phyloP scores from a whole-genome alignment of 805 yeast genomes.

The Kazachstania taianensis region DNA sequence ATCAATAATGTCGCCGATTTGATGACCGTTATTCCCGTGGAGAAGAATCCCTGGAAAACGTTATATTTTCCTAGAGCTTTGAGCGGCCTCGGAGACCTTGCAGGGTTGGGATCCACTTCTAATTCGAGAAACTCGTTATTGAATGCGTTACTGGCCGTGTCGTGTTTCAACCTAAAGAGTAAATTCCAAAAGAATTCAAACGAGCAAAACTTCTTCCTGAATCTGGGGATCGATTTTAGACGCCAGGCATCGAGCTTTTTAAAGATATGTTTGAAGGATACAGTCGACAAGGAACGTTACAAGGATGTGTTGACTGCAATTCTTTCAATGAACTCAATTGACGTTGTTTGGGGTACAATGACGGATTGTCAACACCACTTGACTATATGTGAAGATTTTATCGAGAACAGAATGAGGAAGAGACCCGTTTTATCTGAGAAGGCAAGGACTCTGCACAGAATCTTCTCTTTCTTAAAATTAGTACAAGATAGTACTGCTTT shows the following conservation, averaged over 20 bases:
- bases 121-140: slow-evolving; percentile 67
- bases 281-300: slow-evolving; percentile 52
- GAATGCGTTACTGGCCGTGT: slow-evolving; percentile 70
- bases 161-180: slow-evolving; percentile 71
- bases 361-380: slow-evolving; percentile 71
- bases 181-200: slow-evolving; percentile 58
- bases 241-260: slow-evolving; percentile 65
- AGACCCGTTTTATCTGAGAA: slow-evolving; percentile 62
- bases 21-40: slow-evolving; percentile 58
- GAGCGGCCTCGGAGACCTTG: slow-evolving; percentile 71
- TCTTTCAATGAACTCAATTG: slow-evolving; percentile 78
- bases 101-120: slow-evolving; percentile 63
- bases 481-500: slow-evolving; percentile 62
- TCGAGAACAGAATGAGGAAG: slow-evolving; percentile 54
- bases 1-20: slow-evolving; percentile 66
- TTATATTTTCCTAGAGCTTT: slow-evolving; percentile 79
- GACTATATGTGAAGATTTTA: slow-evolving; percentile 65
- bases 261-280: slow-evolving; percentile 44
- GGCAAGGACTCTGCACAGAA: slow-evolving; percentile 68
- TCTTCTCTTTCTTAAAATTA: slow-evolving; percentile 62
- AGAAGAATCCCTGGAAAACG: slow-evolving; percentile 77
- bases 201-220: slow-evolving; percentile 59
- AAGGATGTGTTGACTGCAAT: slow-evolving; percentile 78
- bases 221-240: slow-evolving; percentile 63
- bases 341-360: slow-evolving; percentile 87